Percentiles rank a stretch among this genome's conserved stretches.
These are phyloP conservation scores for Aschersonia sp. DNA, from an alignment of 2,329 filamentous ascomycete genomes.

Conservation along the genomic window DNA sequence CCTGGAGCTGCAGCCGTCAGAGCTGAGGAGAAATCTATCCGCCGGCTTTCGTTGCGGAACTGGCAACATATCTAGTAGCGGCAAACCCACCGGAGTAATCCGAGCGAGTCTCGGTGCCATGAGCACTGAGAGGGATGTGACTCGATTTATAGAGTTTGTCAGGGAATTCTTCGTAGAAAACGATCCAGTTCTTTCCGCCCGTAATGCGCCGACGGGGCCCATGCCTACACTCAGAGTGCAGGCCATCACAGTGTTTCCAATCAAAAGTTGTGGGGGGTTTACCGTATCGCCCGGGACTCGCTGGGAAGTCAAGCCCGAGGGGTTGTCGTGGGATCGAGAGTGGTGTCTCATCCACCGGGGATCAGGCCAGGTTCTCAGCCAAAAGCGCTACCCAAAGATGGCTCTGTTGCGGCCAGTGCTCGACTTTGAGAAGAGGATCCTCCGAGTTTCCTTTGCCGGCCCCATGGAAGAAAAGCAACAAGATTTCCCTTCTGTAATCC, in stretches of 20 bases:
- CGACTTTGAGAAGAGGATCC: conserved; percentile 50
- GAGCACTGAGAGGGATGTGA: conserved; percentile 65
- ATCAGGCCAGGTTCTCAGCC: conserved; percentile 70
- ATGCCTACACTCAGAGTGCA: conserved; percentile 29
- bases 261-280: conserved; percentile 86
- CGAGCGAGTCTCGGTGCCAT: conserved; percentile 80
- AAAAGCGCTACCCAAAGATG: conserved; percentile 83
- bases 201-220: not conserved
- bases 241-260: conserved; percentile 64
- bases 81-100: conserved; percentile 78
- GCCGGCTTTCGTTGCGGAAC: conserved; percentile 73
- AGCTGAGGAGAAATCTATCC: conserved; percentile 74
- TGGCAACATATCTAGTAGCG: conserved; percentile 66
- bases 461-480: not conserved
- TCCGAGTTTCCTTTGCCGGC: conserved; percentile 44
- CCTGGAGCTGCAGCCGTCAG: conserved; percentile 61
- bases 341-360: conserved; percentile 89
- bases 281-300: conserved; percentile 42
- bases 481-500: conserved; percentile 17
- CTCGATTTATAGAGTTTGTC: conserved; percentile 56
- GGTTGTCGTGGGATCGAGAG: conserved; percentile 86
- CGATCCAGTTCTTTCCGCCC: not conserved
- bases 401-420: conserved; percentile 62
- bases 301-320: conserved; percentile 73
- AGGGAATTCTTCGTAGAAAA: conserved; percentile 45